A percentile compares a stretch with the other conserved stretches of the same genome.
Evolutionary conservation across 768 basidiomycete species (phyloP).

Genomic region (Lactarius sanguifluus): DNA sequence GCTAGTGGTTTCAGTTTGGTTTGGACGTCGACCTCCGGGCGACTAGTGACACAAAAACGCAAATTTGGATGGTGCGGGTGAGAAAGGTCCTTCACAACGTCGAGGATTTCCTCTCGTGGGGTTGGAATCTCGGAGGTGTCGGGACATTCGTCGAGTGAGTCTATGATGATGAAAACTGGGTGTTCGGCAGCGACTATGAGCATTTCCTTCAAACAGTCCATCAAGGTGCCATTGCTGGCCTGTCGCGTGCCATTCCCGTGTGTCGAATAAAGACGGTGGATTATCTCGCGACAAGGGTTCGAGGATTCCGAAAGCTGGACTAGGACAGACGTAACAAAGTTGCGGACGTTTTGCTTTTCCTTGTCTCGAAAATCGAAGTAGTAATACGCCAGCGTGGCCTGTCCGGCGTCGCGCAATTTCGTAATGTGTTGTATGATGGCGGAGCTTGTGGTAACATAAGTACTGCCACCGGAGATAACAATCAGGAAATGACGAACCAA

Average conservation of each 20-base stretch:
- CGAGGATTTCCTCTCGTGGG: background rate
- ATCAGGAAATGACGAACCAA: background rate
- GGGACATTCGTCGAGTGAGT: conserved; percentile 13
- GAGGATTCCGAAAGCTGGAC: background rate
- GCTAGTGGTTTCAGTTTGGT: background rate
- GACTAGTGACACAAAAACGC: conserved; percentile 12
- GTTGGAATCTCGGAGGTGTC: background rate
- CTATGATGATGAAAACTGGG: background rate
- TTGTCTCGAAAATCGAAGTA: conserved; percentile 12
- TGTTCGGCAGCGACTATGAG: background rate
- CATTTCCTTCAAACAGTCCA: background rate
- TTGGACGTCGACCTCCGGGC: conserved; percentile 13
- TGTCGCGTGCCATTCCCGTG: background rate
- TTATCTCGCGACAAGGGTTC: background rate
- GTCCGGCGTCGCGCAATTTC: background rate
- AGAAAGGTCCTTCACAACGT: conserved; percentile 5
- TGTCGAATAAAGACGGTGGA: background rate
- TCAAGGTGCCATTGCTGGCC: background rate
- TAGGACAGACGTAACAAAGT: background rate
- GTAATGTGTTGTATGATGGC: conserved; percentile 3
- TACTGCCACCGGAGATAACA: background rate
- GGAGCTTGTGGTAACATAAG: background rate
- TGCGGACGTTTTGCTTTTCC: conserved; percentile 3
- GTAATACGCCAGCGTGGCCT: conserved; percentile 2
- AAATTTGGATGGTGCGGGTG: background rate